A percentile compares a stretch with the other conserved stretches of the same genome.
These are phyloP conservation scores for Candida golubevii DNA, from an alignment of 805 yeast genomes.

Conservation along the genomic window DNA sequence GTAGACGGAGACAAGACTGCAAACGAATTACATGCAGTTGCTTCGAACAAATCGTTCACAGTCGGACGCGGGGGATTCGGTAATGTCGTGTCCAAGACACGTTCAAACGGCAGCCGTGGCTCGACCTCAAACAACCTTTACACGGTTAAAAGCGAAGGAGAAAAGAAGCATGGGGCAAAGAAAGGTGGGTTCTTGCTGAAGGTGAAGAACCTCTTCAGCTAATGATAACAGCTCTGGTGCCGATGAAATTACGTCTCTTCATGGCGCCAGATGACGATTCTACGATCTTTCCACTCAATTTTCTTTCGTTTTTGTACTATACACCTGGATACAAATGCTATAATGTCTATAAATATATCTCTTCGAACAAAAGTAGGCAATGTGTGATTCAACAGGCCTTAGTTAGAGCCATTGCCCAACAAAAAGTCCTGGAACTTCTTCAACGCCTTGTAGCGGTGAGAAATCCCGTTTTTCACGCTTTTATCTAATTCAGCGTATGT, in stretches of 20 bases:
- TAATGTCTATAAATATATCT: no score
- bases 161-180: slow-evolving; percentile 15
- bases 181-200: slow-evolving; percentile 41
- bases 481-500: slow-evolving; percentile 87
- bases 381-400: no score
- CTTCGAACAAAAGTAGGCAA: no score
- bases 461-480: slow-evolving; percentile 67
- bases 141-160: slow-evolving; percentile 35
- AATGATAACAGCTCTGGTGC: background rate
- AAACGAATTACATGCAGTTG: slow-evolving; percentile 38
- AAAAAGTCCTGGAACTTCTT: slow-evolving; percentile 61
- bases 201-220: slow-evolving; percentile 40
- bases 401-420: background rate
- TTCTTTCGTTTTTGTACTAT: no score
- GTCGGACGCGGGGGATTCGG: slow-evolving; percentile 69
- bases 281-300: background rate
- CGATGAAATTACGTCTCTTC: background rate
- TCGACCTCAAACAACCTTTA: slow-evolving; percentile 26
- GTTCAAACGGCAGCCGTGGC: slow-evolving; percentile 21
- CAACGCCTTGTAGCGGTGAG: slow-evolving; percentile 86
- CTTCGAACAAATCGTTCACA: slow-evolving; percentile 43
- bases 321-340: no score
- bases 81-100: slow-evolving; percentile 42
- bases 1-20: slow-evolving; percentile 42
- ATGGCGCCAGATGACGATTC: background rate